Base-by-base conservation (phyloP, 768 basidiomycete species). In the Mycena rosella region DNA sequence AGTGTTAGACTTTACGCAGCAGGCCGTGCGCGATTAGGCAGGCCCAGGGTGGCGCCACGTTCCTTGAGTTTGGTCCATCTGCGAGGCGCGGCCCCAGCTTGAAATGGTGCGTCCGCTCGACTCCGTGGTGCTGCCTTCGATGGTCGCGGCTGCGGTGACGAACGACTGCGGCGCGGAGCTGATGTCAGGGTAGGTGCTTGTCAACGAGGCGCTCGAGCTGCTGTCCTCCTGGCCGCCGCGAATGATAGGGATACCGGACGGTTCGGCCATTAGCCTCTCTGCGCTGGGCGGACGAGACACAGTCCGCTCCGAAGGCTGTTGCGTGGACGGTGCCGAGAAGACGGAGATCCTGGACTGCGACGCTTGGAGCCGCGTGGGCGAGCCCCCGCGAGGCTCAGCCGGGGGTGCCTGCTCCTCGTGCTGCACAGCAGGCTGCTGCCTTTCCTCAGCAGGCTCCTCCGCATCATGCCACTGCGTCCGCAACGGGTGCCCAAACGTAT, bases 151-250 rank as follows among this genome's bases (percentile, higher is more conserved):
- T 20, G 87, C 86, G 6, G 91, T 91, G 24, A 92, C 84, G 70
- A 92, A 91, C 62, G 91, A 92, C 65, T 84, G 84, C 3, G 87
- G 84, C 15, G 91, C 91, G 0, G 90, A 90, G 76, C 91, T 92
- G 73, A 93, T 84, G 74, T 90, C 90, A 0, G 86, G 84, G 42
- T 80, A 86, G 72, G 86, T 86, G 68, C 75, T 81, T 63, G 72
- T 73, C 67, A 48, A 67, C 36, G 76, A 74, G 34, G 44, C 67
- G 58, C 66, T 51, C 72, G 66, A 52, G 40, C 65, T 32, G 49
- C 5, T 53, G 18, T 36, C 63, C 15, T 61, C 60, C 49, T 60
- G 57, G 63, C 61, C 58, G 61, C 49, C 63, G 53, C 75, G 69
- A 60, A 73, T 75, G 53, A 77, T 77, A 58, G 66, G 77, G 68